These are phyloP conservation scores for Talaromyces verruculosus DNA, from an alignment of 2,329 filamentous ascomycete species.

Conservation along the genomic window DNA sequence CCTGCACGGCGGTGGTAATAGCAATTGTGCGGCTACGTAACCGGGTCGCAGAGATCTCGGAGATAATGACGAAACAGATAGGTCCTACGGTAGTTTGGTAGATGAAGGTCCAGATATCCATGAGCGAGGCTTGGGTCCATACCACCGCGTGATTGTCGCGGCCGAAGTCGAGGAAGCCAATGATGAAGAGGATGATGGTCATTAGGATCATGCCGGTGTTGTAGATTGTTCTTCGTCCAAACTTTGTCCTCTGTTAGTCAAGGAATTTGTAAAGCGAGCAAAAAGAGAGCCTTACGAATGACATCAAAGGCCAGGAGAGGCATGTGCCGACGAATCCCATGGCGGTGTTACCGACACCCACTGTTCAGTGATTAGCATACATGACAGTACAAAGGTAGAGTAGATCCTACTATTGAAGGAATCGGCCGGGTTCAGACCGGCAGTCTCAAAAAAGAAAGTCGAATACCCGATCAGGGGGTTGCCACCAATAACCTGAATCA, in stretches of 20 bases:
- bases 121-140: slow-evolving; percentile 37
- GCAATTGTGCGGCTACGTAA: slow-evolving; percentile 19
- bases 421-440: slow-evolving; percentile 39
- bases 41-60: slow-evolving; percentile 21
- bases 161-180: slow-evolving; percentile 43
- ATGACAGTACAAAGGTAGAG: slow-evolving; percentile 40
- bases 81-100: slow-evolving; percentile 42
- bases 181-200: slow-evolving; percentile 42
- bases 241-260: slow-evolving; percentile 25
- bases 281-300: slow-evolving; percentile 39
- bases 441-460: slow-evolving; percentile 42
- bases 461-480: slow-evolving; percentile 40
- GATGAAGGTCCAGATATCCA: slow-evolving; percentile 40
- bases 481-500: slow-evolving; percentile 41
- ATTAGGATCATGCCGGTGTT: slow-evolving; percentile 42
- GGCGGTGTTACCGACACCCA: slow-evolving; percentile 36
- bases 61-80: slow-evolving; percentile 26
- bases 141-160: slow-evolving; percentile 32
- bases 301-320: slow-evolving; percentile 44
- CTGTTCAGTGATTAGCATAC: slow-evolving; percentile 30
- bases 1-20: slow-evolving; percentile 19
- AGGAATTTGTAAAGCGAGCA: slow-evolving; percentile 22
- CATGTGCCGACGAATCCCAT: slow-evolving; percentile 42
- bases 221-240: slow-evolving; percentile 45
- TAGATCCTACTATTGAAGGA: slow-evolving; percentile 40